Evolutionary conservation across 345 rosid genomes (phyloP).

Genomic region (Microcos paniculata): DNA sequence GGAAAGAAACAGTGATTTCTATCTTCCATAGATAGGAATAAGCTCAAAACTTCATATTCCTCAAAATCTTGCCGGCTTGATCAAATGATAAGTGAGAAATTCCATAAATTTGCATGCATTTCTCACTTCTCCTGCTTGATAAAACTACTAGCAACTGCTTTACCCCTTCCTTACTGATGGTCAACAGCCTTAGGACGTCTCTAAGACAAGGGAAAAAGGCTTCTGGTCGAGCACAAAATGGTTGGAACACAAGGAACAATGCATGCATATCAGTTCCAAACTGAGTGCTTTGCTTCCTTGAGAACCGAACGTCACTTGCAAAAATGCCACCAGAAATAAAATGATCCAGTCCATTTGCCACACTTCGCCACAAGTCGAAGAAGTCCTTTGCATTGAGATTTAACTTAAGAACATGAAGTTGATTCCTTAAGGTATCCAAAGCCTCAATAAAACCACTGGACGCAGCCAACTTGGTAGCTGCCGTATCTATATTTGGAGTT

Average conservation of each 20-base stretch:
- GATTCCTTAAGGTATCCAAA: conserved; percentile 49
- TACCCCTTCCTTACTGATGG: conserved; percentile 41
- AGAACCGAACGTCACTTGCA: conserved; percentile 26
- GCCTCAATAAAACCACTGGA: conserved; percentile 49
- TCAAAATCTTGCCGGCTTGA: conserved; percentile 49
- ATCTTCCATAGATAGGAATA: background rate
- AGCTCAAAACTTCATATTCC: conserved; percentile 28
- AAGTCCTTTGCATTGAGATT: conserved; percentile 68
- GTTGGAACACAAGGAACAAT: conserved; percentile 48
- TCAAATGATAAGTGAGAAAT: conserved; percentile 45
- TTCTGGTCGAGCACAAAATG: conserved; percentile 66
- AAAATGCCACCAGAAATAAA: conserved; percentile 50
- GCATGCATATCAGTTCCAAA: conserved; percentile 53
- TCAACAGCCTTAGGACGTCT: conserved; percentile 57
- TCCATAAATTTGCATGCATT: conserved; percentile 35
- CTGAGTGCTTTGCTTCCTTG: conserved; percentile 26
- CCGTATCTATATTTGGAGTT: conserved; percentile 8
- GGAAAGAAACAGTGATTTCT: background rate
- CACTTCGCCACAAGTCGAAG: conserved; percentile 69
- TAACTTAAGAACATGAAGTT: conserved; percentile 34
- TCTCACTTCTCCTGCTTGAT: conserved; percentile 25
- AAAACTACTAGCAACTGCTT: conserved; percentile 33
- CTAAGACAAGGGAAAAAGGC: conserved; percentile 69
- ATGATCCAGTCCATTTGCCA: conserved; percentile 74
- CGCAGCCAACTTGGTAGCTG: conserved; percentile 14